Evolutionary conservation across 192 early-diverging fungal species (phyloP), one percentile per base, ranked within the genome.

Genomic region (Dissophora globulifera): DNA sequence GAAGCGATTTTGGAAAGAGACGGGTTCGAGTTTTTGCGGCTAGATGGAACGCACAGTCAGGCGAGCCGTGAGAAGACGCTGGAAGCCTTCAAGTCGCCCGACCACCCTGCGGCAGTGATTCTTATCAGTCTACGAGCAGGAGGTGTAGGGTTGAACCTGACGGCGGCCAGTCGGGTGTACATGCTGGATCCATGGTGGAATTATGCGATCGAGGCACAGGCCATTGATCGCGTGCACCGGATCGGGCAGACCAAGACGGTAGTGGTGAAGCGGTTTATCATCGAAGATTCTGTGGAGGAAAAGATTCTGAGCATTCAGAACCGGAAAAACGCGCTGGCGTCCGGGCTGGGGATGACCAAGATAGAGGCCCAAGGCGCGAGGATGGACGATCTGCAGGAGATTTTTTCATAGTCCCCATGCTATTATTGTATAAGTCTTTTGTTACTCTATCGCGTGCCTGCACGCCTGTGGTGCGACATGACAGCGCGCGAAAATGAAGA

Each of bases 151-250:
- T 79, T 94, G 49, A 94, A 93, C 51, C 74, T 94, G 64, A 92
- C 91, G 1, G 83, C 85, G n/a, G 93, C 93, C 3, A 88, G 75
- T 43, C 83, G 87, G 9, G 91, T 92, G 25, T 85, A 87, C 31
- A 64, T 93, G 69, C 83, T 92, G 83, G 91, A 92, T 57, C 89
- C 89, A 13, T 92, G 88, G 81, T 92, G 91, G 92, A 94, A 93
- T 63, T 89, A 85, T 54, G 88, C 89, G 20, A 86, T 91, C 19
- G 91, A 94, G 78, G 66, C 85, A 19, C 92, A 94, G 78, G 93
- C 93, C 0, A 90, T 94, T 22, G 93, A 94, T 70, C 86, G 93
- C 40, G 89, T 94, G 4, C 90, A 94, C 67, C 85, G 93, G 9
- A 87, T 94, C 26, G 93, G 93, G 25, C 93, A 94, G 70, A 79